Percentiles rank a stretch among this genome's conserved stretches.
These are phyloP conservation scores for Claviceps sp. DNA, from an alignment of 2,329 filamentous ascomycete species.

Conservation along the genomic window DNA sequence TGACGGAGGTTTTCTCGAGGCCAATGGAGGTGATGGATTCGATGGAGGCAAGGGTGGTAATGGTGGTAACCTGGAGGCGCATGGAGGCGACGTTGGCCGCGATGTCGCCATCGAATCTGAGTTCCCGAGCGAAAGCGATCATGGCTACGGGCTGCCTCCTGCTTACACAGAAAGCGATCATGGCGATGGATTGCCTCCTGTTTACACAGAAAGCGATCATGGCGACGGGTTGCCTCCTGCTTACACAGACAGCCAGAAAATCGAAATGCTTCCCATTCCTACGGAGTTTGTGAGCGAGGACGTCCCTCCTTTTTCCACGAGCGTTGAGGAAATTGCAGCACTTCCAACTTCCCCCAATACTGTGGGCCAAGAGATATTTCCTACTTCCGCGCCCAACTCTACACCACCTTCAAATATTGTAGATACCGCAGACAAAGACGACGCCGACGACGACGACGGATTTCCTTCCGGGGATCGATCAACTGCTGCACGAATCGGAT, in stretches of 20 bases:
- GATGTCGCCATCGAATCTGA: neutral
- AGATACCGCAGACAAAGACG: too few species aligned
- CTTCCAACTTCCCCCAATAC: neutral
- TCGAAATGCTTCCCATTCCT: neutral
- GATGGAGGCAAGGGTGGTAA: neutral
- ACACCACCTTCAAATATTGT: too few species aligned
- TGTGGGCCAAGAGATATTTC: neutral
- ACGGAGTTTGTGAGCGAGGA: neutral
- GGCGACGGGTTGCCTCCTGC: neutral
- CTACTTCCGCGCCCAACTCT: too few species aligned
- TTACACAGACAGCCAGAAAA: neutral
- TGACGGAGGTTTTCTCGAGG: neutral
- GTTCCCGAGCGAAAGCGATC: neutral
- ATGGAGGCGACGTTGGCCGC: neutral
- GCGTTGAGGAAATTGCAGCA: neutral
- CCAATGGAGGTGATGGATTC: neutral
- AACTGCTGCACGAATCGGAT: too few species aligned
- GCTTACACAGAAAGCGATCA: neutral
- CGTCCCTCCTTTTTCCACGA: neutral
- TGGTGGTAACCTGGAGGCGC: neutral
- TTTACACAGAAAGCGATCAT: neutral
- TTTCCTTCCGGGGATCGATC: too few species aligned
- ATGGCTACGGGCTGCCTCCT: neutral
- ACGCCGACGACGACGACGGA: too few species aligned
- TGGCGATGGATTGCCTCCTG: neutral